phyloP scores from a whole-genome alignment of 805 yeast species.

The Zygosaccharomyces lentus region DNA sequence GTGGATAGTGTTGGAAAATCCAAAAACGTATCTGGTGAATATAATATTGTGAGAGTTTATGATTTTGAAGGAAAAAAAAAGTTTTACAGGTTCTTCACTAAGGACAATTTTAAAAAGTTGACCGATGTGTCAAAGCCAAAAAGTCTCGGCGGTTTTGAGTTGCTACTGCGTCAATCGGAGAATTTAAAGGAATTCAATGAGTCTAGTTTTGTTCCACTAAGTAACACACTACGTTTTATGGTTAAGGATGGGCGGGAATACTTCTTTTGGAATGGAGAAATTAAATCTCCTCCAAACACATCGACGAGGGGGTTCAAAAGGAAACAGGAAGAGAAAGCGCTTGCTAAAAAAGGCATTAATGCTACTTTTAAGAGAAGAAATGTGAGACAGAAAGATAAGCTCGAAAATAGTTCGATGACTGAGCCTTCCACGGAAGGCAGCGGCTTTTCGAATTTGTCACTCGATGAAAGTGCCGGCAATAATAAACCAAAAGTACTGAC shows the following conservation, averaged over 20 bases:
- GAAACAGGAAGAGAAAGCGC: slow-evolving; percentile 8
- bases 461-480: background rate
- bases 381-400: background rate
- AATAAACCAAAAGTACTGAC: slow-evolving; percentile 12
- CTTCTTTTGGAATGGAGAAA: slow-evolving; percentile 35
- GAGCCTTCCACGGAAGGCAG: background rate
- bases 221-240: slow-evolving; percentile 29
- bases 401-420: background rate
- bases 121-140: slow-evolving; percentile 20
- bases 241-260: slow-evolving; percentile 18
- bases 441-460: background rate
- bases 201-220: slow-evolving; percentile 26
- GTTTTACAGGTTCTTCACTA: slow-evolving; percentile 61
- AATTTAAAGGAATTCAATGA: slow-evolving; percentile 23
- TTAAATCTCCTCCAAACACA: slow-evolving; percentile 17
- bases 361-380: background rate
- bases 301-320: slow-evolving; percentile 19
- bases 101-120: slow-evolving; percentile 37
- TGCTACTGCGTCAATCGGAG: slow-evolving; percentile 7
- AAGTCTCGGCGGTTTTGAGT: background rate
- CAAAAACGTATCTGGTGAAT: slow-evolving; percentile 27
- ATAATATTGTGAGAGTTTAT: slow-evolving; percentile 52
- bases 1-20: slow-evolving; percentile 40
- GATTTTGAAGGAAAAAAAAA: slow-evolving; percentile 73
- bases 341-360: background rate